Evolutionary conservation across 306 rosid species (phyloP).

Genomic region (Glycyrrhiza uralensis): DNA sequence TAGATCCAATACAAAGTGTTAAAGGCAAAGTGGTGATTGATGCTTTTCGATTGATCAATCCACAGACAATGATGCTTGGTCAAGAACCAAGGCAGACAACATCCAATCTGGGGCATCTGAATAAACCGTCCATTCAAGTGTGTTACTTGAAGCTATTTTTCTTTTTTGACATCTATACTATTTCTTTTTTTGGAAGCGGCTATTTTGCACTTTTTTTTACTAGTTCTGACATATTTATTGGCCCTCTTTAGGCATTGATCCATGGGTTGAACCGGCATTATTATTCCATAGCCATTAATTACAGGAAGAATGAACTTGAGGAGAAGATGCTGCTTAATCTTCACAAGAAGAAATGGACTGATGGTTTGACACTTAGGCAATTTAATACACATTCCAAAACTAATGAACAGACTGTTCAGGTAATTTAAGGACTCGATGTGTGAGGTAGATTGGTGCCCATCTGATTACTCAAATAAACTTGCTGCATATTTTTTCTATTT

Average conservation of each 20-base stretch:
- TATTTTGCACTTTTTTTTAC: neutral
- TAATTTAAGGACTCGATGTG: conserved; percentile 20
- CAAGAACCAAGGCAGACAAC: conserved; percentile 98
- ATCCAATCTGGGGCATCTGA: conserved; percentile 92
- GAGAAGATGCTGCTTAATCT: conserved; percentile 94
- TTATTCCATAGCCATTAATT: conserved; percentile 87
- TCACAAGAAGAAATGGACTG: conserved; percentile 97
- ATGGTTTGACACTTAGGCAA: conserved; percentile 74
- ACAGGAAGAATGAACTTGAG: conserved; percentile 91
- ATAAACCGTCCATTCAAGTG: conserved; percentile 93
- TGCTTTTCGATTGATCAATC: conserved; percentile 91
- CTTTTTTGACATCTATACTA: neutral
- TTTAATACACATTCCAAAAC: conserved; percentile 86
- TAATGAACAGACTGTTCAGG: conserved; percentile 90
- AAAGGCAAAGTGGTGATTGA: conserved; percentile 96
- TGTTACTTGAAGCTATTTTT: neutral
- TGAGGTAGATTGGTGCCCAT: neutral
- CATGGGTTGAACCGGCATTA: conserved; percentile 93
- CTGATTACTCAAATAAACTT: neutral
- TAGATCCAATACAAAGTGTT: conserved; percentile 94
- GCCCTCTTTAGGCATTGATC: conserved; percentile 65
- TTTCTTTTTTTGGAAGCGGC: neutral
- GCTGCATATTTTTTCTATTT: neutral
- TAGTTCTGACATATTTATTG: conserved; percentile 25
- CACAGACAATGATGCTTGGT: conserved; percentile 98